A percentile compares a stretch with the other conserved stretches of the same genome.
Evolutionary conservation across 805 yeast species (phyloP).

Genomic region (Wilhelminamyces savonicus): DNA sequence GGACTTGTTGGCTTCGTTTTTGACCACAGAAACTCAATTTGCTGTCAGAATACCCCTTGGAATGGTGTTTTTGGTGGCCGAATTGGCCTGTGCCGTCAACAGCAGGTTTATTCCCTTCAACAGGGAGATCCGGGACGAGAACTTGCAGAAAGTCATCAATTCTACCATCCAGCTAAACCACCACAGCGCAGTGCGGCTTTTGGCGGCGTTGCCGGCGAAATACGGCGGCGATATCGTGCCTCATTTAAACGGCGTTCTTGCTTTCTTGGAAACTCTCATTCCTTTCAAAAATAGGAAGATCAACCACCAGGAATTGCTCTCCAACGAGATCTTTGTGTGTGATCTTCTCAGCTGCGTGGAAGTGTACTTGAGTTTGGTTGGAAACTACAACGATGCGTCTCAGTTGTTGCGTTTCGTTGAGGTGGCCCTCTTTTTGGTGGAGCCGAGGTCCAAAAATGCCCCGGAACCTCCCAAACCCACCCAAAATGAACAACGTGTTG

Average conservation of each 20-base stretch:
- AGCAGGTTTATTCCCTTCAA: slow-evolving; percentile 49
- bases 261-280: slow-evolving; percentile 50
- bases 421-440: slow-evolving; percentile 39
- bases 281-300: slow-evolving; percentile 42
- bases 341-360: slow-evolving; percentile 25
- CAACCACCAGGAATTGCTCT: slow-evolving; percentile 23
- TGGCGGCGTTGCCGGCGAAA: slow-evolving; percentile 26
- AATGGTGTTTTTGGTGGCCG: slow-evolving; percentile 42
- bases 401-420: slow-evolving; percentile 53
- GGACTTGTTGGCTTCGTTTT: slow-evolving; percentile 32
- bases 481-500: background rate
- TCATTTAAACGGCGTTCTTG: slow-evolving; percentile 43
- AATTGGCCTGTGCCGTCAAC: slow-evolving; percentile 50
- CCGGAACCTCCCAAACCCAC: too few relatives aligned
- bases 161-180: slow-evolving; percentile 42
- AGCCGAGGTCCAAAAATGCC: slow-evolving; percentile 22
- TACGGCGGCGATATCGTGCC: slow-evolving; percentile 39
- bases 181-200: slow-evolving; percentile 35
- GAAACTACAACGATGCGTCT: slow-evolving; percentile 43
- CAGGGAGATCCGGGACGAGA: slow-evolving; percentile 52
- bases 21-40: slow-evolving; percentile 46
- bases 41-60: slow-evolving; percentile 63
- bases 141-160: slow-evolving; percentile 38
- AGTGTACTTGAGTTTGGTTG: slow-evolving; percentile 22
- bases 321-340: slow-evolving; percentile 35